These are phyloP conservation scores for Conidiobolus incongruus DNA, from an alignment of 371 early-diverging fungal species.

Conservation along the genomic window DNA sequence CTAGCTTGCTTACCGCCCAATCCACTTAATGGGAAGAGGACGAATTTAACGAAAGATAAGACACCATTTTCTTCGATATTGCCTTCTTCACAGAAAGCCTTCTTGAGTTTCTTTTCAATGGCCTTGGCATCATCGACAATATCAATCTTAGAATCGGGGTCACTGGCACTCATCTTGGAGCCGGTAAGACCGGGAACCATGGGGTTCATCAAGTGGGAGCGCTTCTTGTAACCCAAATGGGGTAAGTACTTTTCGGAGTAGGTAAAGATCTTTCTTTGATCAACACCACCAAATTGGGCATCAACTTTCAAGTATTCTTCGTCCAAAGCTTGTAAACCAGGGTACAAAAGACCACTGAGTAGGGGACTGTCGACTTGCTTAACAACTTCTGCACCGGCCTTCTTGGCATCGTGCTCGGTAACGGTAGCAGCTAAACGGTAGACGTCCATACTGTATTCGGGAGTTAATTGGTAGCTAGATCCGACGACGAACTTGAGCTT, in stretches of 20 bases:
- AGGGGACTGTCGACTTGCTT: conserved; percentile 95
- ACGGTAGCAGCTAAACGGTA: conserved; percentile 75
- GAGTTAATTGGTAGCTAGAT: conserved; percentile 66
- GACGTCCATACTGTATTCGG: conserved; percentile 86
- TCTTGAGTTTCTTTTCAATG: conserved; percentile 83
- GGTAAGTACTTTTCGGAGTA: conserved; percentile 96
- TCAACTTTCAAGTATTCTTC: conserved; percentile 97
- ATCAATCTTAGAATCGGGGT: conserved; percentile 96
- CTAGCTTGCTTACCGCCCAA: conserved; percentile 23
- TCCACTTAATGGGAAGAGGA: conserved; percentile 69
- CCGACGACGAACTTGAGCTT: conserved; percentile 90
- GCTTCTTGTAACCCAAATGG: conserved; percentile 89
- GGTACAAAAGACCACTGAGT: conserved; percentile 92
- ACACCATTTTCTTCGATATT: conserved; percentile 90
- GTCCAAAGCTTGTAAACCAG: conserved; percentile 98
- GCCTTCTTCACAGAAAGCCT: conserved; percentile 97
- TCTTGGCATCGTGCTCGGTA: conserved; percentile 92
- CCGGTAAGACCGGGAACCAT: conserved; percentile 98
- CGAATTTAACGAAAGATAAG: conserved; percentile 69
- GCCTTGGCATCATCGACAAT: conserved; percentile 72
- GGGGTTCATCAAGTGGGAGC: conserved; percentile 98
- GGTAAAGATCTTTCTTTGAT: conserved; percentile 99
- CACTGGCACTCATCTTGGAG: conserved; percentile 96
- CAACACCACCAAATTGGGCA: conserved; percentile 98
- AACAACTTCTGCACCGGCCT: conserved; percentile 99